phyloP scores from a whole-genome alignment of 257 asterid genomes.

The Solanum etuberosum region DNA sequence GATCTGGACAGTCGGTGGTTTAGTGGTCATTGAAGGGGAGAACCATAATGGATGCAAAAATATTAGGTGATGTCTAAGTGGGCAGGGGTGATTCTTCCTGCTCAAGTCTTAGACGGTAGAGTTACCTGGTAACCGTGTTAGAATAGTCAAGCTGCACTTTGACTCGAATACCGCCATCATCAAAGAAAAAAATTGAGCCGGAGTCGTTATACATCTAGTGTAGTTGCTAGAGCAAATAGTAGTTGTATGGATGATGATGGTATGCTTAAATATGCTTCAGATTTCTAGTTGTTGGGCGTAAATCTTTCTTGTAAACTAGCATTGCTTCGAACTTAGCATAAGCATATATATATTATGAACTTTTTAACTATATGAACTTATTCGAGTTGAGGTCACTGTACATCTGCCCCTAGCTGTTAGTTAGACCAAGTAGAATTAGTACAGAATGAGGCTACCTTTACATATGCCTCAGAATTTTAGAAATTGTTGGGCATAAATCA shows the following conservation, averaged over 20 bases:
- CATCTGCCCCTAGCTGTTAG: background rate
- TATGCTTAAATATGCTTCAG: background rate
- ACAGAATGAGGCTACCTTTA: background rate
- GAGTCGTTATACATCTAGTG: background rate
- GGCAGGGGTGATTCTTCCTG: background rate
- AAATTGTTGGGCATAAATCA: background rate
- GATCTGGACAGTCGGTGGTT: background rate
- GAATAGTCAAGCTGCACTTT: background rate
- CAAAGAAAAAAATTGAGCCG: background rate
- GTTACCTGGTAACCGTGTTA: background rate
- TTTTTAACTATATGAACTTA: background rate
- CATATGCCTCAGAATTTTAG: background rate
- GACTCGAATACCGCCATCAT: background rate
- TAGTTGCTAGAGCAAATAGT: background rate
- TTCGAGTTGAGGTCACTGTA: background rate
- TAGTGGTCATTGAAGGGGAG: background rate
- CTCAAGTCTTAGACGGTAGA: background rate
- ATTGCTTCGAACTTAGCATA: background rate
- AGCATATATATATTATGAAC: background rate
- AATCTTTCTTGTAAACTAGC: background rate
- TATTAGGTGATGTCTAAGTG: background rate
- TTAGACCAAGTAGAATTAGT: background rate
- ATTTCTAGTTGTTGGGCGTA: background rate
- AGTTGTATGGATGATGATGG: background rate
- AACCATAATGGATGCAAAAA: background rate